A percentile compares a stretch with the other conserved stretches of the same genome.
Conservation (phyloP, 176 grass and related monocot genomes). For the Pontederia paniculata region DNA sequence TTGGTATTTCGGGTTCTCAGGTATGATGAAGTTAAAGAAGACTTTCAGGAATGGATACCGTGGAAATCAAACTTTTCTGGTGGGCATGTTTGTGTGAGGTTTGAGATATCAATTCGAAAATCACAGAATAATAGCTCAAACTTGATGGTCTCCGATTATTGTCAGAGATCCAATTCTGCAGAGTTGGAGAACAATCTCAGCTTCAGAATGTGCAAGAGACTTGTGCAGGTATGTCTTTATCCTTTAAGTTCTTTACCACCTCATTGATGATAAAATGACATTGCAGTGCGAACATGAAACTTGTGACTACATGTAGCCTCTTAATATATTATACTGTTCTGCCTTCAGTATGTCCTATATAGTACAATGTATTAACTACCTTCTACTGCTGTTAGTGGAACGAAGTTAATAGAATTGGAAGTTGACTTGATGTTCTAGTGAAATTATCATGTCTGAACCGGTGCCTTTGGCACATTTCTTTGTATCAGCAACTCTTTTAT, state of each 20-base stretch:
- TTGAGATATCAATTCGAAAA: conserved; percentile 54
- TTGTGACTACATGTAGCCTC: not conserved
- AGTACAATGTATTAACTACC: no score
- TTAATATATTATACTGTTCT: no score
- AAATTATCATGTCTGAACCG: no score
- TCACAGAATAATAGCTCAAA: conserved; percentile 14
- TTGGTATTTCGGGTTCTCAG: conserved; percentile 50
- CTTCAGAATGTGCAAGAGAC: conserved; percentile 80
- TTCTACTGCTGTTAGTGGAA: no score
- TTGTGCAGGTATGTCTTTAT: conserved; percentile 42
- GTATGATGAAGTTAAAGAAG: conserved; percentile 48
- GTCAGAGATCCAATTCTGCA: conserved; percentile 23
- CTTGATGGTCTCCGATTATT: conserved; percentile 16
- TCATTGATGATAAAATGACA: not conserved
- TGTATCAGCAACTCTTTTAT: no score
- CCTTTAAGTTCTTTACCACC: no score
- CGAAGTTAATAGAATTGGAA: no score
- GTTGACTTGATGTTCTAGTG: not conserved
- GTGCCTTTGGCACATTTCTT: no score
- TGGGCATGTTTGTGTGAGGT: conserved; percentile 66
- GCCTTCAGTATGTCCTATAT: no score
- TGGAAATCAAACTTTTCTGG: conserved; percentile 63
- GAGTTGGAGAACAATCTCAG: conserved; percentile 65
- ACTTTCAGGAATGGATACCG: conserved; percentile 48
- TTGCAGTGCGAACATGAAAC: not conserved